Evolutionary conservation across 202 grass and related monocot species (phyloP).

Genomic region (Schoenoplectus triqueter): DNA sequence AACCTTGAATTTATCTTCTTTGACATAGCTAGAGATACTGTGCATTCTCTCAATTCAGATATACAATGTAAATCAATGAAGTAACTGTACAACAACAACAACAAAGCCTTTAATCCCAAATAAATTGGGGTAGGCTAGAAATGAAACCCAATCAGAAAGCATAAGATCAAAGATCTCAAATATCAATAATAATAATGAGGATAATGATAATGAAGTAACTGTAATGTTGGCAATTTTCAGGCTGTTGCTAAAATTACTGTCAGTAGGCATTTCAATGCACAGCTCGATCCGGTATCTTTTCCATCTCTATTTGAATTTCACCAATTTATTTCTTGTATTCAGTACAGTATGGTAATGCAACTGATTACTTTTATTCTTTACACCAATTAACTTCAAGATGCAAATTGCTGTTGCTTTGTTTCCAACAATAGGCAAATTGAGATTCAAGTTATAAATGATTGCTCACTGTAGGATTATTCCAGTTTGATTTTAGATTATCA

Average conservation of each 20-base stretch:
- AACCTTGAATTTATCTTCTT: background rate
- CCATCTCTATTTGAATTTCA: slow-evolving; percentile 39
- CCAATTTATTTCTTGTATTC: background rate
- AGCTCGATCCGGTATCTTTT: slow-evolving; percentile 73
- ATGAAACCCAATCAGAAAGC: background rate
- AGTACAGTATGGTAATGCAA: background rate
- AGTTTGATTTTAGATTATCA: slow-evolving; percentile 24
- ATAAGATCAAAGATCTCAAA: background rate
- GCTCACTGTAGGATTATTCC: background rate
- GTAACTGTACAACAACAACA: too few species aligned
- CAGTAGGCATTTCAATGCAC: slow-evolving; percentile 80
- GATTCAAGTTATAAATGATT: background rate
- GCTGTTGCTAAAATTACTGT: slow-evolving; percentile 70
- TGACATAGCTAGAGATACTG: background rate
- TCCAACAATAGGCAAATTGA: background rate
- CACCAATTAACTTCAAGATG: background rate
- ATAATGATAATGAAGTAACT: background rate
- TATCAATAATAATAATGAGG: too few species aligned
- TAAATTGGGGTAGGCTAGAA: too few species aligned
- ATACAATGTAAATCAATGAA: background rate
- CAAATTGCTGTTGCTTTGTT: background rate
- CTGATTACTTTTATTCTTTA: background rate
- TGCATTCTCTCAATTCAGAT: slow-evolving; percentile 13
- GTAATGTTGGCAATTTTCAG: slow-evolving; percentile 52
- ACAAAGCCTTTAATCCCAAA: too few species aligned